These are phyloP conservation scores for Suhomyces sp. DNA, from an alignment of 805 yeast genomes.

Conservation along the genomic window DNA sequence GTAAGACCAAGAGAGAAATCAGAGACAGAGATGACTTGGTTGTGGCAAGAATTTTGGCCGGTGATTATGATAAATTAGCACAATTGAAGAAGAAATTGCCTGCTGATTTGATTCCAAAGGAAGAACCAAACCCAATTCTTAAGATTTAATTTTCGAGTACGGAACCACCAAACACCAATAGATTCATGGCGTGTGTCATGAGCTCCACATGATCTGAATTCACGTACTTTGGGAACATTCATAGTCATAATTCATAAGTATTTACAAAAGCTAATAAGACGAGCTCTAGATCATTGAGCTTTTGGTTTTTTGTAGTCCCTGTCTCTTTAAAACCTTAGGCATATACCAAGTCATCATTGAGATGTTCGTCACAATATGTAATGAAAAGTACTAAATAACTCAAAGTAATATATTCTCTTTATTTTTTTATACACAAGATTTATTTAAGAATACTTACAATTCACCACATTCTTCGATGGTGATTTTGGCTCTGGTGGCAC, in stretches of 20 bases:
- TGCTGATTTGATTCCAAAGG: conserved; percentile 35
- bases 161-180: not conserved
- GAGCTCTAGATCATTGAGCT: not conserved
- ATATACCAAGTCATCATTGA: no score
- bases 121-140: conserved; percentile 29
- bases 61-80: conserved; percentile 75
- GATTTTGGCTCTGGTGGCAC: conserved; percentile 15
- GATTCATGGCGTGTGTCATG: not conserved
- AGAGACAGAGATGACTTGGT: conserved; percentile 71
- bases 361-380: not conserved
- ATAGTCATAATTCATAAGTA: conserved; percentile 2
- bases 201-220: not conserved
- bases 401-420: not conserved
- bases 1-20: conserved; percentile 53
- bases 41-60: conserved; percentile 76
- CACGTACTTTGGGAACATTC: not conserved
- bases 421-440: not conserved
- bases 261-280: not conserved
- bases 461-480: conserved; percentile 29
- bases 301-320: not conserved
- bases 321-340: not conserved
- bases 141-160: conserved; percentile 22
- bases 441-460: conserved; percentile 6
- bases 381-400: not conserved
- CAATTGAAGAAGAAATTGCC: conserved; percentile 52